Percentiles rank a stretch among this genome's conserved stretches.
Evolutionary conservation across 306 rosid genomes (phyloP).

Genomic region (Boehmeria nivea): DNA sequence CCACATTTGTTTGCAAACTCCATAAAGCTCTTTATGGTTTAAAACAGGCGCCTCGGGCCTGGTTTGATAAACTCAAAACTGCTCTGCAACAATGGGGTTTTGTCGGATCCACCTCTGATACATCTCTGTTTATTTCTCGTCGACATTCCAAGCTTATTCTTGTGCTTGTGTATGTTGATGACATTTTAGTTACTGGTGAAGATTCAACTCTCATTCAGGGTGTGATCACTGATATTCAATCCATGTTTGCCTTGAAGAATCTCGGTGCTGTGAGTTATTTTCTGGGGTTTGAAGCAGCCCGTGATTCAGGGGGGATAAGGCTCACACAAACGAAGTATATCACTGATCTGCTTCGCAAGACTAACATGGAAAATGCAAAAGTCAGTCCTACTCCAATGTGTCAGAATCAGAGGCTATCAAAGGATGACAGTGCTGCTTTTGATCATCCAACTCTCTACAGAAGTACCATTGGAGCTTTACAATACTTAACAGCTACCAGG

Average conservation of each 20-base stretch:
- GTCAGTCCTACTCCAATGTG: neutral
- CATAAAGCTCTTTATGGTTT: neutral
- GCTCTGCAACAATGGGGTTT: neutral
- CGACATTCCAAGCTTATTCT: neutral
- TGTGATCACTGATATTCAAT: too few species aligned
- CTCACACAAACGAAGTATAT: neutral
- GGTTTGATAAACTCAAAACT: neutral
- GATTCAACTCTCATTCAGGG: neutral
- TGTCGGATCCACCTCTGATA: neutral
- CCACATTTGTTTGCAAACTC: neutral
- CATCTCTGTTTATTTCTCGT: neutral
- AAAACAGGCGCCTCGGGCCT: neutral
- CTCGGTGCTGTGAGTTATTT: neutral
- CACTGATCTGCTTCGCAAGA: neutral
- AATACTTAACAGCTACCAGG: neutral
- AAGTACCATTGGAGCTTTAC: neutral
- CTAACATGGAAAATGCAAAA: neutral
- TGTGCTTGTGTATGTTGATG: neutral
- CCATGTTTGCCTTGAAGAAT: neutral
- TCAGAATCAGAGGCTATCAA: neutral
- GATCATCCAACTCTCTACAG: neutral
- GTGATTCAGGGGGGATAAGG: neutral
- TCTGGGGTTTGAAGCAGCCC: neutral
- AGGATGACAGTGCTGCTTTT: neutral
- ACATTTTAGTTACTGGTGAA: neutral